Evolutionary conservation across 441 rosid species (phyloP), one percentile per base, ranked within the genome.

Genomic region (Pelargonium cotyledonis): DNA sequence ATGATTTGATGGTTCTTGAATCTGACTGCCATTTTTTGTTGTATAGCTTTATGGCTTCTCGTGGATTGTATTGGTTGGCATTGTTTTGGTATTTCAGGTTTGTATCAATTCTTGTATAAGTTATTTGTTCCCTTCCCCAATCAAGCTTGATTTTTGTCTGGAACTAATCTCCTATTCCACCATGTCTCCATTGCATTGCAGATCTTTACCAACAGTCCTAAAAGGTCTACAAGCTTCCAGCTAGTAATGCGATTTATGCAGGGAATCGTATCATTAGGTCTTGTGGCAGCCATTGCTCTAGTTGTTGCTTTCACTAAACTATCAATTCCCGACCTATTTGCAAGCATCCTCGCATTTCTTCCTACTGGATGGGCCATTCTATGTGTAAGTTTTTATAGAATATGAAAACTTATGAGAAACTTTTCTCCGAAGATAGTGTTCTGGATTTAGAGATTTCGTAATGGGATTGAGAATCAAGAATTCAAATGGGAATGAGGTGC

Each of bases 351-450:
- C 76, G 99, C 98, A 67, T 95, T 95, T 74, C 62, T 90, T 67
- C 96, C 99, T 23, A 95, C 99, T 21, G 98, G 97, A 68, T 95
- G 99, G 99, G 96, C 89, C 78, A 89, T 95, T 74, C 86, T 92
- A 16, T 92, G 80, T 8, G 99, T 95, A 73, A 92, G 97, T 79
- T 67, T 14, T 12, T 35, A 6, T 58, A 58, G 63, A 23, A 23
- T n/a, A 26, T 10, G 7, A 60, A 9, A 31, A 12, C 35, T 60
- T 60, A 23, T 60, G 7, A 60, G 64, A 9, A 40, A 8, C 9
- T 40, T 40, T 9, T 40, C 43, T 8, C 43, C 7, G 7, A 40
- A 40, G 43, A 8, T 8, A 40, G 43, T 40, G 43, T 40, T 40
- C 43, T 40, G 43, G 43, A 40, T 40, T 40, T 40, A 40, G 43